Evolutionary conservation across 352 stramenopile genomes (phyloP).

Genomic region (Globisporangium camurandrum): DNA sequence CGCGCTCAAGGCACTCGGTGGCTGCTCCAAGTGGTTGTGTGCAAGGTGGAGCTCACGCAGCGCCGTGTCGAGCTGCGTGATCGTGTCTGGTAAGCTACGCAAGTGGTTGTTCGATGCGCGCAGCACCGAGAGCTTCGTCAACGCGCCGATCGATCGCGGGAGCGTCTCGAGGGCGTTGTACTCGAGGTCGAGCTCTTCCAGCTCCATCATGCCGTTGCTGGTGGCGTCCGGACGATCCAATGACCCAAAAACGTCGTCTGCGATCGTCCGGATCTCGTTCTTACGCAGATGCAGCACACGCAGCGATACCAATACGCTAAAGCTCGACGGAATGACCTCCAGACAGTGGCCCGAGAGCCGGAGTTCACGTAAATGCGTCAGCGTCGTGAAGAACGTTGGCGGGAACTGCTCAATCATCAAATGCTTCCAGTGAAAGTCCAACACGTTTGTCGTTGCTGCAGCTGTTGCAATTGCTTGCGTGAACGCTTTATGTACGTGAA

Average conservation of each 20-base stretch:
- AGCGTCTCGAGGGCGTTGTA: conserved; percentile 46
- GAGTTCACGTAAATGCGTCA: conserved; percentile 37
- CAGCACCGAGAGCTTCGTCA: conserved; percentile 32
- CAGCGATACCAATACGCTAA: conserved; percentile 28
- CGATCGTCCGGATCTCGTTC: conserved; percentile 43
- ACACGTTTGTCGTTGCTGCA: conserved; percentile 24
- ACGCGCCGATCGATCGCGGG: conserved; percentile 31
- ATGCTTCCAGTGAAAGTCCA: conserved; percentile 72
- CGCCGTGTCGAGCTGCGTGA: conserved; percentile 20
- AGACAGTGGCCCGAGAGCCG: conserved; percentile 55
- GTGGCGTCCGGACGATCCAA: background rate
- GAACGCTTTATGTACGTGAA: conserved; percentile 60
- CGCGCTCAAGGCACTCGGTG: conserved; percentile 19
- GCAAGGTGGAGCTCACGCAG: conserved; percentile 34
- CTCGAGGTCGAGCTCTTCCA: conserved; percentile 58
- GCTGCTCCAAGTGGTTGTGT: conserved; percentile 43
- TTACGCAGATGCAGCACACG: conserved; percentile 56
- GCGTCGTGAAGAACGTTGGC: conserved; percentile 33
- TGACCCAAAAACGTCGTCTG: conserved; percentile 33
- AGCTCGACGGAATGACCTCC: conserved; percentile 24
- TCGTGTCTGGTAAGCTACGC: conserved; percentile 21
- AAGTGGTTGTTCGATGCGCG: conserved; percentile 45
- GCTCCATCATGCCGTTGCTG: conserved; percentile 4
- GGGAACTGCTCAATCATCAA: conserved; percentile 38
- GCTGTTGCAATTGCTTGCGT: conserved; percentile 22